Base-by-base conservation (phyloP, 1,284 basidiomycete species). In the Taiwanofungus camphoratus region DNA sequence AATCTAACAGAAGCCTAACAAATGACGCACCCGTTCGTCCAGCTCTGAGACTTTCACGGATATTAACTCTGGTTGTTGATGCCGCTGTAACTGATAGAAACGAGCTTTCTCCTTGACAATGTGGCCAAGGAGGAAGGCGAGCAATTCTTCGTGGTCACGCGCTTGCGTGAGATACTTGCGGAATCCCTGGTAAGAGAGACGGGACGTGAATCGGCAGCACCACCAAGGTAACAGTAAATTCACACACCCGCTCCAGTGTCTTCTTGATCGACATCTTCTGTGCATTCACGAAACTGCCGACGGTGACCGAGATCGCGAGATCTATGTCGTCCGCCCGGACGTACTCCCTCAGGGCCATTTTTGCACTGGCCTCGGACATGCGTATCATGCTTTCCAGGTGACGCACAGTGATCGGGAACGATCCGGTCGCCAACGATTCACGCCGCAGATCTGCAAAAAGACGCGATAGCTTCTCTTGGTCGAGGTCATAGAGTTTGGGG, bases 211-310 rank as follows among this genome's bases (percentile, higher is more conserved):
- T 36, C 29, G 8, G 16, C 31, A 33, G 2, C 24, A 18, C 6
- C 3, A 18, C n/a, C 5, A 3, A 30, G 2, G 27, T 8, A 4
- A 40, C 36, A 32, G n/a, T 15, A 26, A 75, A n/a, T n/a, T n/a
- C n/a, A n/a, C 86, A 49, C 57, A 93, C 92, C 56, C 96, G 75
- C 67, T 99, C 92, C 33, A 99, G 73, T 13, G 93, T 94, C 72
- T 92, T 95, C 76, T 98, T 98, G 69, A 99, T 93, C 49, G 88
- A 92, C 77, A 94, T 89, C 73, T 99, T 99, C 63, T 99, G 96
- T 15, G 95, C 90, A 54, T 69, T 92, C 45, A 99, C 90, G 63
- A 99, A 99, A 66, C 89, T 93, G 46, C 87, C 86, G 20, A 99
- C 84, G 2, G 92, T 88, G 29, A 97, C 93, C 51, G 92, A 91